A percentile compares a stretch with the other conserved stretches of the same genome.
Evolutionary conservation across 768 basidiomycete species (phyloP).

Genomic region (Mycena galericulata): DNA sequence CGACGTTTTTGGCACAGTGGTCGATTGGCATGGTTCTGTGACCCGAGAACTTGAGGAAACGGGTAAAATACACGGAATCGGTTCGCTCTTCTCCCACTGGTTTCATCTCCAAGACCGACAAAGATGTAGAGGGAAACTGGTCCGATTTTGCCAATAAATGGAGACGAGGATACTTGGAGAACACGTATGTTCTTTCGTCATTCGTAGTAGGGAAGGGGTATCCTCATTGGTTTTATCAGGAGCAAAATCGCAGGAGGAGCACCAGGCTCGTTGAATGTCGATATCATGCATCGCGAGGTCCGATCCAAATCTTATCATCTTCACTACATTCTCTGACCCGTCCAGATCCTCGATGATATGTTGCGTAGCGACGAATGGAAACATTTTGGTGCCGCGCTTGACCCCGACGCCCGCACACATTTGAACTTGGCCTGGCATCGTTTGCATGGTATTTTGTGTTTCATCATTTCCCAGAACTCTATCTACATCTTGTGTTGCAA

Average conservation of each 20-base stretch:
- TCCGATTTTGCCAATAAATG: slow-evolving; percentile 65
- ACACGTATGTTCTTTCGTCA: slow-evolving; percentile 52
- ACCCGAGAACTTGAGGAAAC: slow-evolving; percentile 47
- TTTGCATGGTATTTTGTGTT: slow-evolving; percentile 53
- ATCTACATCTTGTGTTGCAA: not conserved
- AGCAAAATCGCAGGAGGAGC: slow-evolving; percentile 58
- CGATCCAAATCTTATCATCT: not conserved
- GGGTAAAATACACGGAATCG: slow-evolving; percentile 44
- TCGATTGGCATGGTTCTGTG: slow-evolving; percentile 56
- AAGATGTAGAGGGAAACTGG: slow-evolving; percentile 51
- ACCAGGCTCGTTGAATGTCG: slow-evolving; percentile 62
- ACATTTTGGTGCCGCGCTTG: slow-evolving; percentile 58
- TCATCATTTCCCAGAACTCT: too few species aligned
- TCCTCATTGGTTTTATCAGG: slow-evolving; percentile 43
- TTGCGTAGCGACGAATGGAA: slow-evolving; percentile 63
- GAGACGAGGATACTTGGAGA: slow-evolving; percentile 62
- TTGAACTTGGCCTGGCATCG: slow-evolving; percentile 71
- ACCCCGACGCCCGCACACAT: slow-evolving; percentile 54
- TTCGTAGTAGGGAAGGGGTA: not conserved
- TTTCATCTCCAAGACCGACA: not conserved
- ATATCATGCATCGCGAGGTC: slow-evolving; percentile 68
- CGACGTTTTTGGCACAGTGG: slow-evolving; percentile 64
- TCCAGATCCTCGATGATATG: slow-evolving; percentile 69
- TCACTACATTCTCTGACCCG: not conserved
- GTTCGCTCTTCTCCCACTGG: slow-evolving; percentile 31